A percentile compares a stretch with the other conserved stretches of the same genome.
phyloP scores from a whole-genome alignment of 495 filamentous ascomycete species.

The Beverwykella pulmonaria region DNA sequence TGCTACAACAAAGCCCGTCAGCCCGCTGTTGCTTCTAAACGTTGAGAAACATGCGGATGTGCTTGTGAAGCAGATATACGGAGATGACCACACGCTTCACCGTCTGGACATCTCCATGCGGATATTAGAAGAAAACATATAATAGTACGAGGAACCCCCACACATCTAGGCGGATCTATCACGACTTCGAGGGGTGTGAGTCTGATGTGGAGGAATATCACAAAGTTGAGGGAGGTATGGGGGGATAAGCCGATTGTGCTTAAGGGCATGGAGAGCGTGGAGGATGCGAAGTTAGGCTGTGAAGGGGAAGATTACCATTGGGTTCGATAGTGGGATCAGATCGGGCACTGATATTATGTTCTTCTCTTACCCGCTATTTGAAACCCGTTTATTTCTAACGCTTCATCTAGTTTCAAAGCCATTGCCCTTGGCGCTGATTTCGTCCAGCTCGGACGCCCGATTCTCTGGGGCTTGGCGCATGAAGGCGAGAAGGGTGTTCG shows the following conservation, averaged over 20 bases:
- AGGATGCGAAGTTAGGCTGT: conserved; percentile 43
- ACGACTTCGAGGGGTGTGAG: conserved; percentile 43
- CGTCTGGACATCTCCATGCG: too few relatives aligned
- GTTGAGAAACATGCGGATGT: too few relatives aligned
- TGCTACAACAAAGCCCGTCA: too few relatives aligned
- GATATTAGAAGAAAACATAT: too few relatives aligned
- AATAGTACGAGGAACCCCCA: too few relatives aligned
- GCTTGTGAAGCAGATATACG: too few relatives aligned
- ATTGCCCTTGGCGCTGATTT: conserved; percentile 66
- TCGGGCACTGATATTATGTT: background rate
- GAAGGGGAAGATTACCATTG: background rate
- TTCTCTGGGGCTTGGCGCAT: conserved; percentile 64
- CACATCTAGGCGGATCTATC: too few relatives aligned
- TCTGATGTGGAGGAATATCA: background rate
- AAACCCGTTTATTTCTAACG: conserved; percentile 26
- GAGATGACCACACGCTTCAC: too few relatives aligned
- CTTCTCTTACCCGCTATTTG: background rate
- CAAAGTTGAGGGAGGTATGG: conserved; percentile 18
- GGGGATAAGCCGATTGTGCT: conserved; percentile 35
- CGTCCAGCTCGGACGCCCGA: conserved; percentile 64
- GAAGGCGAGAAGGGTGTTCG: conserved; percentile 55
- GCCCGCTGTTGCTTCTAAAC: too few relatives aligned
- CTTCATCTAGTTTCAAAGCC: conserved; percentile 63
- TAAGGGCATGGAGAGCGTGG: conserved; percentile 47
- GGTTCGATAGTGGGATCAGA: background rate